These are phyloP conservation scores for Pilobolus umbonatus DNA, from an alignment of 192 early-diverging fungal genomes.

Conservation along the genomic window DNA sequence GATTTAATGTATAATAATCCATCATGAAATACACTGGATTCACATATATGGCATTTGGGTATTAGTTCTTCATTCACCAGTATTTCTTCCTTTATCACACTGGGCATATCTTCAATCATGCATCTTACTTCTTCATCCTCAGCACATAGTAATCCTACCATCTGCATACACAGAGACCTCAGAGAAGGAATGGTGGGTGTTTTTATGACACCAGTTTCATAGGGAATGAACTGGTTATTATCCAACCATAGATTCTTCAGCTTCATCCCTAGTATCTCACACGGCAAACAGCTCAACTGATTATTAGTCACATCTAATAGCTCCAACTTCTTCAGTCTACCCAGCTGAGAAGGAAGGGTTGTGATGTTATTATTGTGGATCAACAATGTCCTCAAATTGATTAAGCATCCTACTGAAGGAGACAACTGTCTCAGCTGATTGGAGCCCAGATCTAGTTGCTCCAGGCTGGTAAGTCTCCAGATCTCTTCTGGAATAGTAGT, in stretches of 20 bases:
- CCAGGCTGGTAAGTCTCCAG: slow-evolving; percentile 25
- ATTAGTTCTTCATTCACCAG: too few relatives aligned
- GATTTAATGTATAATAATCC: too few relatives aligned
- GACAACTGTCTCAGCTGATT: slow-evolving; percentile 30
- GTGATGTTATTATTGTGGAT: slow-evolving; percentile 31
- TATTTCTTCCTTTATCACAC: neutral
- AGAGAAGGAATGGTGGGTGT: neutral
- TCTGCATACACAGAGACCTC: neutral
- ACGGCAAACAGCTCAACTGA: slow-evolving; percentile 25
- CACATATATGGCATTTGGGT: too few relatives aligned
- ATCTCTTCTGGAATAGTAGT: slow-evolving; percentile 21
- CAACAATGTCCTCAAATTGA: slow-evolving; percentile 24
- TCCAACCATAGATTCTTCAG: slow-evolving; percentile 21
- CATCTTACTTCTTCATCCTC: slow-evolving; percentile 1
- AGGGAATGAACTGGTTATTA: slow-evolving; percentile 20
- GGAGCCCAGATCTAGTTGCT: slow-evolving; percentile 32
- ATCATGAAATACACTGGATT: too few relatives aligned
- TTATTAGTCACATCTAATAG: slow-evolving; percentile 35
- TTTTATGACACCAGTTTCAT: neutral
- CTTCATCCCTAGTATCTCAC: slow-evolving; percentile 12
- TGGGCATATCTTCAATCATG: neutral
- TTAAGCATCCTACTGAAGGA: slow-evolving; percentile 21
- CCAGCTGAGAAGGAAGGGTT: slow-evolving; percentile 28
- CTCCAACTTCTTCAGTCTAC: slow-evolving; percentile 10
- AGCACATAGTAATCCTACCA: neutral